These are phyloP conservation scores for Starmerella geochares DNA, from an alignment of 805 yeast species.

Conservation along the genomic window DNA sequence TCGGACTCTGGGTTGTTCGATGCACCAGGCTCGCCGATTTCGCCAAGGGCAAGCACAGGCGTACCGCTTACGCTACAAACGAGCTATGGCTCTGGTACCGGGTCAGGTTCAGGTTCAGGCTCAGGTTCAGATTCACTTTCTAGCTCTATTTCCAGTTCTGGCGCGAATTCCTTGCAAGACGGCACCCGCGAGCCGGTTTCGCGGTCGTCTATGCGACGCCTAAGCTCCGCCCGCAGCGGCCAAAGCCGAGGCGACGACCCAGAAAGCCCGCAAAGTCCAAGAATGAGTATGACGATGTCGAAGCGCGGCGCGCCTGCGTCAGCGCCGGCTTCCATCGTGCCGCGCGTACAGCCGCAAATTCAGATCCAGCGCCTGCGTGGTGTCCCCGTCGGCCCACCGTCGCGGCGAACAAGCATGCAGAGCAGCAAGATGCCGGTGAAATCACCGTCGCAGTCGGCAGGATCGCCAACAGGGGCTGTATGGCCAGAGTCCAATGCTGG, in stretches of 20 bases:
- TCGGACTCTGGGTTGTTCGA: not conserved
- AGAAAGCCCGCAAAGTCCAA: not conserved
- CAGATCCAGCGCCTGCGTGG: conserved; percentile 8
- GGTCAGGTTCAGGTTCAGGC: too few relatives aligned
- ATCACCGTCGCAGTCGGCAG: conserved; percentile 2
- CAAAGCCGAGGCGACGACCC: conserved; percentile 2
- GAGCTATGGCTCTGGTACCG: too few relatives aligned
- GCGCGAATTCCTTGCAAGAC: not conserved
- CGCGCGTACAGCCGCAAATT: conserved; percentile 3
- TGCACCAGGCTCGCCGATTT: not conserved
- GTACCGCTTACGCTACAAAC: not conserved
- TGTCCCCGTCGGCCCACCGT: not conserved
- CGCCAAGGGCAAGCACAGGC: not conserved
- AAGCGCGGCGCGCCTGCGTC: not conserved
- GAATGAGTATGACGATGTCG: not conserved
- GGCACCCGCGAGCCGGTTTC: not conserved
- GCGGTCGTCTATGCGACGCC: not conserved
- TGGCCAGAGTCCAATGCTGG: conserved; percentile 3
- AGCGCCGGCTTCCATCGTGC: not conserved
- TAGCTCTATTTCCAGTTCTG: too few relatives aligned
- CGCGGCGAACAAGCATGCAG: conserved; percentile 1
- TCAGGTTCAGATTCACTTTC: too few relatives aligned
- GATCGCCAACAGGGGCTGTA: not conserved
- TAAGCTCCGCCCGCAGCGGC: not conserved
- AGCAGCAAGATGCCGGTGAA: not conserved